Base-by-base conservation (phyloP, 805 yeast species). In the Yarrowia sp. region DNA sequence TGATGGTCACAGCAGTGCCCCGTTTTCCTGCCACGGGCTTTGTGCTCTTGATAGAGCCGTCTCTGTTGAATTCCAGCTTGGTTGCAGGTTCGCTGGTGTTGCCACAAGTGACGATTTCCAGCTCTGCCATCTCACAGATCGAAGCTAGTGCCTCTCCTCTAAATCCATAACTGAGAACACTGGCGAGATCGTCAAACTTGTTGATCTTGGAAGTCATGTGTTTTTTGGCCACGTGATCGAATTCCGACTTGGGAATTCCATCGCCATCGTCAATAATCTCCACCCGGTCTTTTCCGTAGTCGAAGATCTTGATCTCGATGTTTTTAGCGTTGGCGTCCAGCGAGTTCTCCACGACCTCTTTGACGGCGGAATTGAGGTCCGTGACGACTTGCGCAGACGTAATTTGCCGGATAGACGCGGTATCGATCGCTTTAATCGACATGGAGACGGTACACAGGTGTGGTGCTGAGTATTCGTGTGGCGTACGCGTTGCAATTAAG, bases 311-410 rank as follows among this genome's bases (percentile, higher is more conserved):
- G 15, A 94, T 79, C 60, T 91, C 96, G 38, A 95, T 81, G 65
- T 84, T 85, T 0, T 84, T 81, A 10, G 95, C 84, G 24, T 82
- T 76, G 0, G 98, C 95, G 78, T 95, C 99, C 8, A 94, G 79
- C 38, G 95, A 80, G 75, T 94, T 94, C 73, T 94, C 99, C 2
- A 95, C 82, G 1, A 93, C 78, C 75, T 94, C 99, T 74, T 94
- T 94, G 38, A 89, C 87, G 0, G 91, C 89, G 0, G 94, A 86
- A 0, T 85, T 81, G 50, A 95, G 77, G 72, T 91, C 97, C 6
- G 87, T 84, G 13, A 95, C 90, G 14, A 95, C 98, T 76, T 95
- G 99, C 0, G 97, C 97, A 0, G 98, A 91, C 0, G 97, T 92
- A 68, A 94, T 86, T 69, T 83, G 81, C 71, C 90, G 91, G 8